Evolutionary conservation across 345 rosid species (phyloP), one percentile per base, ranked within the genome.

Genomic region (Eutrema yunnanense): DNA sequence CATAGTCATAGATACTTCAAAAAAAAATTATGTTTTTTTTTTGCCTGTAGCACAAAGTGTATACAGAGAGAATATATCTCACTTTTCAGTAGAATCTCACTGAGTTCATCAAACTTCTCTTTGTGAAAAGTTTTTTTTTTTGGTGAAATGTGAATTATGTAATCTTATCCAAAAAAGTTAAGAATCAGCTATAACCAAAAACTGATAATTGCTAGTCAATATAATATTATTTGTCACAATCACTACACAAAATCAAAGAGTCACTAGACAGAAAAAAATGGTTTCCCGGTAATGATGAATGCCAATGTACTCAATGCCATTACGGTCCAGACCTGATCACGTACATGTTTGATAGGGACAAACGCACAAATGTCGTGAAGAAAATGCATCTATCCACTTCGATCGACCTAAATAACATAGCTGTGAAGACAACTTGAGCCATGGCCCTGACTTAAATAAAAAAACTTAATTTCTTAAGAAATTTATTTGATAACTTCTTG

Each of bases 11-110:
- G 60, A 43, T 9, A 36, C 36, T 62, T 69, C 19, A 19, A 19
- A 19, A 19, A 19, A 19, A 19, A 19, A 19, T 19, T 19, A 57
- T 67, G 46, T 38, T 29, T 69, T n/a, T 62, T 63, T 57, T 62
- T 54, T 3, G 37, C 8, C 6, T 76, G 46, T 62, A 19, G 60
- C 66, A 76, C 46, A 69, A 76, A 76, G 66, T 76, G 66, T 57
- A 50, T 41, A 70, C 60, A 63, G 52, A 56, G 71, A 55, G 52
- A 30, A 69, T 48, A 27, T 36, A 34, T 19, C 2, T 29, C 48
- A 27, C 16, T n/a, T 76, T 48, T 55, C 27, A 75, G n/a, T 38
- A 49, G 8, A 22, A 69, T 63, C 46, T 62, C 46, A 55, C 32
- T 65, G 46, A 47, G 38, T 48, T 56, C 67, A 64, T 56, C 47